Conservation (phyloP, 148 eudicot genomes). For the Vaccinium myrtillus region DNA sequence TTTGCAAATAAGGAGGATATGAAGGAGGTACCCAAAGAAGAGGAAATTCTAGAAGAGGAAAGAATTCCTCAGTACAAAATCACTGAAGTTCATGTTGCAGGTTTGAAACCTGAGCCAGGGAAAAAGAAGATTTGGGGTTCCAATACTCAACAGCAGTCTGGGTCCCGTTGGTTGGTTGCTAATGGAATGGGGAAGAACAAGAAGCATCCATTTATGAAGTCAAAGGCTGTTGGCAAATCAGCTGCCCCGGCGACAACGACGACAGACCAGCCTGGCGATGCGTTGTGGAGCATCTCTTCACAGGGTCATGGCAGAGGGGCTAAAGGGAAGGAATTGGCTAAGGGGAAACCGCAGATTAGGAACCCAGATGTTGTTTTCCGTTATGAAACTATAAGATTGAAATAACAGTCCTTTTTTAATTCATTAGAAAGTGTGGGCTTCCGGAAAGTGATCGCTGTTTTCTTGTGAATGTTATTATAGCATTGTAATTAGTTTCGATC, state of each 20-base stretch:
- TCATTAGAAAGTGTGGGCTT: neutral
- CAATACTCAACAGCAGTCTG: conserved; percentile 72
- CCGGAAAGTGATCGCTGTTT: neutral
- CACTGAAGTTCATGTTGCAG: conserved; percentile 80
- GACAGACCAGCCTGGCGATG: conserved; percentile 62
- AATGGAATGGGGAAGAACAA: conserved; percentile 96
- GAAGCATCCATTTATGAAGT: conserved; percentile 54
- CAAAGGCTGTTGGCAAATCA: conserved; percentile 46
- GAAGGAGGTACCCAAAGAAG: conserved; percentile 37
- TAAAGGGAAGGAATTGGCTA: conserved; percentile 65
- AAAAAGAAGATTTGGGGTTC: conserved; percentile 91
- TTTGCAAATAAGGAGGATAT: conserved; percentile 29
- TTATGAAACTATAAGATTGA: conserved; percentile 53
- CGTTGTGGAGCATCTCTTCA: conserved; percentile 83
- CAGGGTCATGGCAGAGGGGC: conserved; percentile 59
- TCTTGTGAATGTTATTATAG: neutral
- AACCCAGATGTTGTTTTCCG: conserved; percentile 62
- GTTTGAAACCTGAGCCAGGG: conserved; percentile 63
- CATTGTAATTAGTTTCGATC: conserved; percentile 1
- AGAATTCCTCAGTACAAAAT: conserved; percentile 73
- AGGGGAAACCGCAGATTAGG: conserved; percentile 59
- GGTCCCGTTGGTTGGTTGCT: conserved; percentile 96
- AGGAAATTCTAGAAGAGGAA: conserved; percentile 43
- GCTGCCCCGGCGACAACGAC: conserved; percentile 32
- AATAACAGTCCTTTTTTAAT: conserved; percentile 5